Evolutionary conservation across 805 yeast species (phyloP).

Genomic region (Priceomyces castillae): DNA sequence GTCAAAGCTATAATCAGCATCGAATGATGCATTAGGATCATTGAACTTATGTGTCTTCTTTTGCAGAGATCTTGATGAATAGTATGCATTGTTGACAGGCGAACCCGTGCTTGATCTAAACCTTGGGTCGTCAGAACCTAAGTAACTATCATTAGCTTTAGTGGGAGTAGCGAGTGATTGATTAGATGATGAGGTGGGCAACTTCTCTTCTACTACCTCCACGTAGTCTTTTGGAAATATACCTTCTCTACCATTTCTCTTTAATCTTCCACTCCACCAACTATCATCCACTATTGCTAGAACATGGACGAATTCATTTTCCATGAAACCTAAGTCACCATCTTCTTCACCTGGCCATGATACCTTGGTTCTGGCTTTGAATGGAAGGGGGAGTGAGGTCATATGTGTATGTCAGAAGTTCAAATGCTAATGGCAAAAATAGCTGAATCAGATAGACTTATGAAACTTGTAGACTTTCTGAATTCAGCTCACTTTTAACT

Average conservation of each 20-base stretch:
- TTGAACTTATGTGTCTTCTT: constrained; percentile 8
- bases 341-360: constrained; percentile 94
- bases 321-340: constrained; percentile 88
- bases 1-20: constrained; percentile 22
- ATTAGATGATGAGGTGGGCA: constrained; percentile 17
- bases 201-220: constrained; percentile 43
- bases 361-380: constrained; percentile 75
- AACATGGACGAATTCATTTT: constrained; percentile 89
- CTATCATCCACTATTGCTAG: constrained; percentile 77
- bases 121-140: constrained; percentile 5
- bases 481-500: not conserved
- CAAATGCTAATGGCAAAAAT: not conserved
- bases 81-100: constrained; percentile 3
- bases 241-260: constrained; percentile 80
- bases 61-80: constrained; percentile 11
- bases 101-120: constrained; percentile 10
- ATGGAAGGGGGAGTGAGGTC: constrained; percentile 52
- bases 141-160: not conserved
- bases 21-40: constrained; percentile 15
- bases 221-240: constrained; percentile 88
- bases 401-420: constrained; percentile 8
- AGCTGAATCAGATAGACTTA: not conserved
- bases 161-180: constrained; percentile 14
- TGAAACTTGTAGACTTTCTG: not conserved
- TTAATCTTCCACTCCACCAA: constrained; percentile 86